A percentile compares a stretch with the other conserved stretches of the same genome.
phyloP scores from a whole-genome alignment of 2,329 filamentous ascomycete species.

The Claviceps spartinae region DNA sequence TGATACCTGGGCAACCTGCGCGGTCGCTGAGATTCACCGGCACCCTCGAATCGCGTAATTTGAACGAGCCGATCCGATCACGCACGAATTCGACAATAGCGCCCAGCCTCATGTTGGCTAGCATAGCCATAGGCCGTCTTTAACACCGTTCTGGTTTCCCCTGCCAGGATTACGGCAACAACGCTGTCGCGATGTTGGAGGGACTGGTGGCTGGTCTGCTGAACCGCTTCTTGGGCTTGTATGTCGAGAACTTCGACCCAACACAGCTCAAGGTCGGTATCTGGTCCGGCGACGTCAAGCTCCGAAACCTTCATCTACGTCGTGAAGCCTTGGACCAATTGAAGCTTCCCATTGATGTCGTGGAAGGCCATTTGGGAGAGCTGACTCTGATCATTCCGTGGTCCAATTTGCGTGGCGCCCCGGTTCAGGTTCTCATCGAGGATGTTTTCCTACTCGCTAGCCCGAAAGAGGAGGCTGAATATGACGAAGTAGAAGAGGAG shows the following conservation, averaged over 20 bases:
- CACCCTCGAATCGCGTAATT: background rate
- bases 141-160: slow-evolving; percentile 23
- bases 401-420: slow-evolving; percentile 90
- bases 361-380: slow-evolving; percentile 85
- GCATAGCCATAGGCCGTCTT: slow-evolving; percentile 5
- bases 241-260: slow-evolving; percentile 98
- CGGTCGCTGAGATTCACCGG: background rate
- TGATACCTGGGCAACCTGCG: background rate
- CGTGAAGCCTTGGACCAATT: slow-evolving; percentile 94
- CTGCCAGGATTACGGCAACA: slow-evolving; percentile 60
- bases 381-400: slow-evolving; percentile 90
- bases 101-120: slow-evolving; percentile 9
- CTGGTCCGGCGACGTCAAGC: slow-evolving; percentile 95
- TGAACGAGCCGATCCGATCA: background rate
- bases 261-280: slow-evolving; percentile 97
- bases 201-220: slow-evolving; percentile 91
- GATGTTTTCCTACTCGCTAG: slow-evolving; percentile 94
- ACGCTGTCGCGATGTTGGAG: slow-evolving; percentile 70
- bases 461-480: slow-evolving; percentile 88
- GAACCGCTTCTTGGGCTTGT: slow-evolving; percentile 99
- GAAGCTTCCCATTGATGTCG: slow-evolving; percentile 88
- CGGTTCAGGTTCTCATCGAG: slow-evolving; percentile 88
- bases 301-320: slow-evolving; percentile 82
- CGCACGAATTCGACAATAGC: background rate
- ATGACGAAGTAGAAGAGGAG: slow-evolving; percentile 86